phyloP scores from a whole-genome alignment of 2,329 filamentous ascomycete genomes.

The Fusarium subglutinans region DNA sequence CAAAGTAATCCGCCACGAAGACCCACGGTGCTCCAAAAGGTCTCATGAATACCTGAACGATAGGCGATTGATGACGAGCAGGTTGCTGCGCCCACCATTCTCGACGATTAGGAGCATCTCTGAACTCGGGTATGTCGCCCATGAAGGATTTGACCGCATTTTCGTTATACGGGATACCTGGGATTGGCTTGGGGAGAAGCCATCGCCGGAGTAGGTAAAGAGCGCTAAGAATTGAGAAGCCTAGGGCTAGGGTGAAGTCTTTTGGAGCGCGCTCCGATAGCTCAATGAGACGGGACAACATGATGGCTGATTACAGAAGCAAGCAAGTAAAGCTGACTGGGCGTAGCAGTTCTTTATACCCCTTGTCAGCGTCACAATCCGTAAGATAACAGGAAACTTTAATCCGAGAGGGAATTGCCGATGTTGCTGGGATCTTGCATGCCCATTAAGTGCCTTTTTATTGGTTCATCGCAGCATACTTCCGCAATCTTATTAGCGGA shows the following conservation, averaged over 20 bases:
- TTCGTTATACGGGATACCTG: slow-evolving; percentile 23
- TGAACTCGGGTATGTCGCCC: slow-evolving; percentile 24
- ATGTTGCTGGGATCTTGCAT: neutral
- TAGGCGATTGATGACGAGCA: slow-evolving; percentile 14
- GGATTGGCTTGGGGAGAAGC: slow-evolving; percentile 25
- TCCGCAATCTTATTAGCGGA: neutral
- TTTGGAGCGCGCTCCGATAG: neutral
- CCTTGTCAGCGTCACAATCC: fast-evolving
- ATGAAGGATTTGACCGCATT: slow-evolving; percentile 20
- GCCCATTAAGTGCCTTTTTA: neutral
- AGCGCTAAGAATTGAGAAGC: neutral
- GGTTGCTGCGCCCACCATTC: slow-evolving; percentile 21
- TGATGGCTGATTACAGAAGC: neutral
- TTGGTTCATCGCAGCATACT: neutral
- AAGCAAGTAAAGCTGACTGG: fast-evolving
- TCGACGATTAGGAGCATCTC: neutral
- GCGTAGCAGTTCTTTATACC: neutral
- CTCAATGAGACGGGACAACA: neutral
- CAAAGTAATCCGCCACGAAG: slow-evolving; percentile 25
- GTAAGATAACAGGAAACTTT: neutral
- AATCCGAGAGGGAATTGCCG: neutral
- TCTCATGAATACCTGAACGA: slow-evolving; percentile 24
- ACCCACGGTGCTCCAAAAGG: slow-evolving; percentile 26
- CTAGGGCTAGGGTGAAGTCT: neutral
- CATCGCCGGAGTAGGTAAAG: neutral